These are phyloP conservation scores for Pittosporum tobira DNA, from an alignment of 129 eudicot species.

Conservation along the genomic window DNA sequence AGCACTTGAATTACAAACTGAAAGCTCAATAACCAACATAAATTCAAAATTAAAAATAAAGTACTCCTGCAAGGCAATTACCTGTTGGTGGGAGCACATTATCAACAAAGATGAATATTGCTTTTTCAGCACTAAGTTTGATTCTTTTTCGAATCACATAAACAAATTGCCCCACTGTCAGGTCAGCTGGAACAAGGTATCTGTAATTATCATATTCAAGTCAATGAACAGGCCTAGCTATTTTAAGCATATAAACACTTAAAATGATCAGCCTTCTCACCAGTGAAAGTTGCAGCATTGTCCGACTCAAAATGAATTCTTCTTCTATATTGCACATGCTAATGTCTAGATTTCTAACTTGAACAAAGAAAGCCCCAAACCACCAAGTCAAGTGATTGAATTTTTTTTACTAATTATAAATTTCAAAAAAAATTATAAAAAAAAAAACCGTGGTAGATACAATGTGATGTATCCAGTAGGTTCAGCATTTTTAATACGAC, in stretches of 20 bases:
- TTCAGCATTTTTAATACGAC: no score
- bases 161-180: conserved; percentile 71
- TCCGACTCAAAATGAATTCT: neutral
- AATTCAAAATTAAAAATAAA: no score
- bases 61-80: neutral
- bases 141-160: conserved; percentile 71
- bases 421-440: neutral
- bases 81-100: conserved; percentile 78
- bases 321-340: no score
- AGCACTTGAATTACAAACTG: neutral
- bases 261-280: neutral
- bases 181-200: conserved; percentile 67
- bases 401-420: no score
- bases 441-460: no score
- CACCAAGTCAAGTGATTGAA: no score
- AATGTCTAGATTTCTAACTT: no score
- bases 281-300: neutral
- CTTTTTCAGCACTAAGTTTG: conserved; percentile 64
- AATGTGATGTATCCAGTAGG: no score
- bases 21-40: conserved; percentile 1
- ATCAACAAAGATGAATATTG: conserved; percentile 62
- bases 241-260: neutral
- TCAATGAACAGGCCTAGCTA: neutral
- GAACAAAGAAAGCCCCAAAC: no score
- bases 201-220: conserved; percentile 26